Evolutionary conservation across 2,329 filamentous ascomycete genomes (phyloP).

Genomic region (Ceratocystis diversiconidia): DNA sequence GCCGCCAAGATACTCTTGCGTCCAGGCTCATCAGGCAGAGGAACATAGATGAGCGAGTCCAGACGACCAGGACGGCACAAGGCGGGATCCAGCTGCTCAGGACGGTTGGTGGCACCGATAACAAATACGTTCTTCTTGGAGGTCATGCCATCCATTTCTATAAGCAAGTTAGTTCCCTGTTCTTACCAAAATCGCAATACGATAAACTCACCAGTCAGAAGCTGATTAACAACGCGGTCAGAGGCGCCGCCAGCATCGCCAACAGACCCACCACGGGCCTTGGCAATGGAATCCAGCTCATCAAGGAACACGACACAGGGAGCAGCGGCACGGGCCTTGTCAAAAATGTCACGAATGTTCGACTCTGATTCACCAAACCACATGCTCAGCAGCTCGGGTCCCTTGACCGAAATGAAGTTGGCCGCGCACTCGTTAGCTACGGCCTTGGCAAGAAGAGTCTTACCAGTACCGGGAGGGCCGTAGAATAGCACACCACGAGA

Average conservation of each 20-base stretch:
- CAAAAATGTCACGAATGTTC: conserved; percentile 99
- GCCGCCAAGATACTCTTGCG: conserved; percentile 84
- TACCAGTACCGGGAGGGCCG: conserved; percentile 98
- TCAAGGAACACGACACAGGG: conserved; percentile 98
- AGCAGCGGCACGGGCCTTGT: conserved; percentile 95
- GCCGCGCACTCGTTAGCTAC: conserved; percentile 98
- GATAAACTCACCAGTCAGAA: conserved; percentile 64
- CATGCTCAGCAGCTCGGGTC: conserved; percentile 95
- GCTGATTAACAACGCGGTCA: conserved; percentile 99
- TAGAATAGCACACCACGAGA: conserved; percentile 98
- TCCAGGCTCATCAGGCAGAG: conserved; percentile 80
- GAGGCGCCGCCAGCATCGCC: conserved; percentile 96
- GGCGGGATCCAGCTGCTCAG: conserved; percentile 95
- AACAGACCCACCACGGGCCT: conserved; percentile 91
- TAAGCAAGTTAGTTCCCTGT: conserved; percentile 29
- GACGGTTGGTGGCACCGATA: conserved; percentile 95
- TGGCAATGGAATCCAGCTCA: conserved; percentile 96
- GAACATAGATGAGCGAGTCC: conserved; percentile 96
- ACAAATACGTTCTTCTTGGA: conserved; percentile 99
- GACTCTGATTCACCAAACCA: conserved; percentile 99
- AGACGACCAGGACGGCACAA: conserved; percentile 97
- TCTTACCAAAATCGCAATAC: background rate
- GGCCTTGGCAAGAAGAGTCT: conserved; percentile 97
- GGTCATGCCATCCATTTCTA: conserved; percentile 98
- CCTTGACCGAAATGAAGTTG: conserved; percentile 99